Evolutionary conservation across 2,329 filamentous ascomycete species (phyloP).

Genomic region (Sporothrix brasiliensis): DNA sequence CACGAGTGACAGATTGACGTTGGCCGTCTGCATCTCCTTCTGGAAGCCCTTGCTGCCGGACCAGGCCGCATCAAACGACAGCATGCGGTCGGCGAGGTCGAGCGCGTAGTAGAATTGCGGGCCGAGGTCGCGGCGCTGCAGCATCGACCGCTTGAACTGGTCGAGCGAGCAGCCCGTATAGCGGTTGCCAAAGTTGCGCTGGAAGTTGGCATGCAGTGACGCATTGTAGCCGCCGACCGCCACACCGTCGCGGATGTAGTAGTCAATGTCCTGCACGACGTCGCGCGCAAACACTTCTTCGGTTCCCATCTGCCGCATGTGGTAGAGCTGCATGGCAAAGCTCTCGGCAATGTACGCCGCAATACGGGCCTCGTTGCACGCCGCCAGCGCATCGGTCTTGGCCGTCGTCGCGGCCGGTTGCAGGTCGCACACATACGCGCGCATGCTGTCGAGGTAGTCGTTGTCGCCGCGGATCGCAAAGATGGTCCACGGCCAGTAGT

Average conservation of each 20-base stretch:
- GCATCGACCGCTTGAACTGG: slow-evolving; percentile 75
- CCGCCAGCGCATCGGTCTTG: slow-evolving; percentile 58
- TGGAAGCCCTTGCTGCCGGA: slow-evolving; percentile 68
- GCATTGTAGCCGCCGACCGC: slow-evolving; percentile 81
- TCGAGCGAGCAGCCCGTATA: slow-evolving; percentile 74
- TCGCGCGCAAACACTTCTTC: slow-evolving; percentile 66
- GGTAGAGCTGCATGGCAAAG: slow-evolving; percentile 87
- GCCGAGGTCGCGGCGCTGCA: slow-evolving; percentile 69
- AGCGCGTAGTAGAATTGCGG: slow-evolving; percentile 83
- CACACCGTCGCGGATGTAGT: slow-evolving; percentile 76
- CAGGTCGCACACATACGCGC: slow-evolving; percentile 67
- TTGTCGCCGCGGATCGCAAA: slow-evolving; percentile 74
- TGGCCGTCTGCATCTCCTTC: slow-evolving; percentile 81
- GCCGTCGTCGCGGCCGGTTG: slow-evolving; percentile 55
- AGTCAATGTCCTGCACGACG: slow-evolving; percentile 74
- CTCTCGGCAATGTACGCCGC: slow-evolving; percentile 85
- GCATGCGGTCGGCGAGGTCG: slow-evolving; percentile 71
- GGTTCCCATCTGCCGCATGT: slow-evolving; percentile 75
- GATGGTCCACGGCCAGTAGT: slow-evolving; percentile 95
- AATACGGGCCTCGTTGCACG: slow-evolving; percentile 67
- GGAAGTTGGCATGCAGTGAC: slow-evolving; percentile 82
- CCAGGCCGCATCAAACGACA: slow-evolving; percentile 80
- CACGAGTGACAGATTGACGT: slow-evolving; percentile 86
- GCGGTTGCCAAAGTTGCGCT: slow-evolving; percentile 77
- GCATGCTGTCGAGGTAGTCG: slow-evolving; percentile 71